Base-by-base conservation (phyloP, 2,329 filamentous ascomycete species). In the Arthrobotrys megalospora region DNA sequence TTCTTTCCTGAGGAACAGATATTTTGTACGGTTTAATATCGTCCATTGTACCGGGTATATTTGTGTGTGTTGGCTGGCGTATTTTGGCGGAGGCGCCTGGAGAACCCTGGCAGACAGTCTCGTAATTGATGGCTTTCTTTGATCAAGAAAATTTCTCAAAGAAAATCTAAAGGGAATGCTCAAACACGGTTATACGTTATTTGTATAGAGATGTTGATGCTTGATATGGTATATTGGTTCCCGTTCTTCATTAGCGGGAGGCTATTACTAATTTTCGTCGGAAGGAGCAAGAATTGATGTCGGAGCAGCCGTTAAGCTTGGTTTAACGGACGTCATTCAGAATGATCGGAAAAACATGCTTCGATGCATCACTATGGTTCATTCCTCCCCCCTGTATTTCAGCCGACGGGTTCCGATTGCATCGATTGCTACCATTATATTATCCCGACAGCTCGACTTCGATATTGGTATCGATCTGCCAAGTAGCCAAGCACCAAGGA, bases 1-100 rank as follows among this genome's bases (percentile, higher is more conserved):
- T 58, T 38, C 55, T 69, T 14, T 76, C 64, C 38, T 69, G 55
- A 10, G 71, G 34, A 8, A 76, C 34, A 10, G 65, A 68, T 2
- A 76, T 69, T 38, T 69, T 69, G 24, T 64, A 76, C 4, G 71
- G 71, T n/a, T 53, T 69, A 24, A 69, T 69, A 50, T 65, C 71
- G 2, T 48, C 36, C 71, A 76, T 76, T 21, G 21, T 47, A 4
- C n/a, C n/a, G 55, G 4, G 10, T 21, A 24, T 11, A 10, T 10
- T 10, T 14, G 6, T 60, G 8, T 60, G 55, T 43, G 55, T 60
- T 60, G 36, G 12, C n/a, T 45, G 24, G 10, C 34, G 21, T 34
- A 12, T 38, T 38, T 38, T 38, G 36, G 24, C 24, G 5, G 2
- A 2, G 24, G 24, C 5, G 24, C 5, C 5, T 28, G n/a, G n/a